A percentile compares a stretch with the other conserved stretches of the same genome.
phyloP scores from a whole-genome alignment of 345 rosid species.

The Punica granatum region DNA sequence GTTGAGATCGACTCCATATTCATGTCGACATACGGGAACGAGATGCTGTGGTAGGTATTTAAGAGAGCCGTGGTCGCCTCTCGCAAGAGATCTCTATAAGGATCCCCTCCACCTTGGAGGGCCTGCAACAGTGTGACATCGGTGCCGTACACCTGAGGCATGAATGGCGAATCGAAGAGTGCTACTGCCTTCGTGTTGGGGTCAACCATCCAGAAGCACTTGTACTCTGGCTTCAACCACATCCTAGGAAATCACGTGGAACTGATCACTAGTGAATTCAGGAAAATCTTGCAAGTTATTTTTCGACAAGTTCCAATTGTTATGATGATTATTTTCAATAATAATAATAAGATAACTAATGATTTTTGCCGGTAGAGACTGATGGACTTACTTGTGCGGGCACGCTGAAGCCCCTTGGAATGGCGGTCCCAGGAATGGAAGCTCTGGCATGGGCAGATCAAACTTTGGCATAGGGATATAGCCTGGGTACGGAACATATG shows the following conservation, averaged over 20 bases:
- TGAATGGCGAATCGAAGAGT: constrained; percentile 57
- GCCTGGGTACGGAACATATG: too few relatives aligned
- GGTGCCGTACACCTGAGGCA: constrained; percentile 46
- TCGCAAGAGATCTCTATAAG: constrained; percentile 64
- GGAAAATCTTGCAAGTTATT: background rate
- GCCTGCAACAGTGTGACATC: constrained; percentile 57
- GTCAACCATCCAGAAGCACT: constrained; percentile 69
- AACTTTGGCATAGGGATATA: too few relatives aligned
- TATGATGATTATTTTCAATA: too few relatives aligned
- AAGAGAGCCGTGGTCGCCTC: constrained; percentile 80
- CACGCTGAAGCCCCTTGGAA: constrained; percentile 73
- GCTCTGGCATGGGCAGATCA: too few relatives aligned
- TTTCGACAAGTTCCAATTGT: too few relatives aligned
- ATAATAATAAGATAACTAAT: too few relatives aligned
- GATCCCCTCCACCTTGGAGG: constrained; percentile 65
- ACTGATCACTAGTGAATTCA: background rate
- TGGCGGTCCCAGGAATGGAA: too few relatives aligned
- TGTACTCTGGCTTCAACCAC: constrained; percentile 64
- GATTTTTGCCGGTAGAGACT: background rate
- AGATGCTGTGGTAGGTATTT: constrained; percentile 65
- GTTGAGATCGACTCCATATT: constrained; percentile 42
- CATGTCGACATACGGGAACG: constrained; percentile 47
- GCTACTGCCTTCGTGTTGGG: constrained; percentile 61
- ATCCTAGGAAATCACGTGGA: constrained; percentile 23
- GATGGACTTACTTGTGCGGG: constrained; percentile 56